phyloP scores from a whole-genome alignment of 305 asterid species.

The Petunia hybrid region DNA sequence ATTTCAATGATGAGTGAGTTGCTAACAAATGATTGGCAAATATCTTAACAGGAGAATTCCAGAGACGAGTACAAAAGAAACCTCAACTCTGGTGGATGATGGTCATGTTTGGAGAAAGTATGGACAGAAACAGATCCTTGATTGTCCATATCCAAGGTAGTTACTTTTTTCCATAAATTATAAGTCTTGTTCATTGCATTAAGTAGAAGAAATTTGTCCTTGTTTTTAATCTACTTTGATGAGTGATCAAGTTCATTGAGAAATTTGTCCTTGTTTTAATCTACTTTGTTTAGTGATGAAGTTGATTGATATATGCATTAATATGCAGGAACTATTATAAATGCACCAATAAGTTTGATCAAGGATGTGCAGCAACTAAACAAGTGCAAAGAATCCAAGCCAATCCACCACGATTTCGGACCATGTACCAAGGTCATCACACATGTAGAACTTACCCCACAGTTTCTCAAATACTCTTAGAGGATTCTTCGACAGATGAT shows the following conservation, averaged over 20 bases:
- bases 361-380: slow-evolving; percentile 65
- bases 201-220: no score
- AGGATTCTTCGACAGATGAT: slow-evolving; percentile 32
- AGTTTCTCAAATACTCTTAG: slow-evolving; percentile 16
- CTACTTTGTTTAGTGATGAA: not conserved
- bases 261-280: no score
- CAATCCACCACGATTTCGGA: slow-evolving; percentile 51
- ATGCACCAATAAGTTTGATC: slow-evolving; percentile 73
- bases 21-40: not conserved
- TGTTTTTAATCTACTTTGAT: not conserved
- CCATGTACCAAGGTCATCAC: slow-evolving; percentile 65
- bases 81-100: slow-evolving; percentile 50
- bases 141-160: slow-evolving; percentile 63
- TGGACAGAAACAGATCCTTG: slow-evolving; percentile 68
- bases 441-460: slow-evolving; percentile 45
- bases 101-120: slow-evolving; percentile 83
- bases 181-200: not conserved
- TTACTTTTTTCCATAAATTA: not conserved
- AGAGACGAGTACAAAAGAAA: slow-evolving; percentile 46
- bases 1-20: not conserved
- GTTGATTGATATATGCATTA: not conserved
- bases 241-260: no score
- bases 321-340: slow-evolving; percentile 66
- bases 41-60: slow-evolving; percentile 49
- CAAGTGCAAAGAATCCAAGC: slow-evolving; percentile 63